Evolutionary conservation across 805 yeast species (phyloP).

Genomic region (Lipomyces anomalus): DNA sequence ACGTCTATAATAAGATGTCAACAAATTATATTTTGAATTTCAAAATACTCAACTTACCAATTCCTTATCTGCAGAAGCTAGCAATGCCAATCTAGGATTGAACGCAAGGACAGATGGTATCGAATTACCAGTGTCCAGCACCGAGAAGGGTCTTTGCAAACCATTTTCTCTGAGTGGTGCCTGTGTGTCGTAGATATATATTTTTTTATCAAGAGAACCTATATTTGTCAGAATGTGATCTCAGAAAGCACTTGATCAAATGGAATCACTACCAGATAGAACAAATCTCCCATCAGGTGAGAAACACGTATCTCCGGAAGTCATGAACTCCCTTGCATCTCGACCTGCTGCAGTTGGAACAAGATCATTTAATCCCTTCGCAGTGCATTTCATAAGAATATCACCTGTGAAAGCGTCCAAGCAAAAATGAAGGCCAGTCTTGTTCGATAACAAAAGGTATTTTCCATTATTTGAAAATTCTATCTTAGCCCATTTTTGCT

Average conservation of each 20-base stretch:
- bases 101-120: slow-evolving; percentile 49
- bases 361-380: too few species aligned
- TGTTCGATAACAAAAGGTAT: slow-evolving; percentile 51
- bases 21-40: neutral
- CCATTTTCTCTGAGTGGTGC: slow-evolving; percentile 19
- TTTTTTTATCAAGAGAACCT: slow-evolving; percentile 45
- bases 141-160: slow-evolving; percentile 25
- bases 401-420: slow-evolving; percentile 67
- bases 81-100: slow-evolving; percentile 54
- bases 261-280: slow-evolving; percentile 41
- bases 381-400: slow-evolving; percentile 42
- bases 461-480: slow-evolving; percentile 80
- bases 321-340: slow-evolving; percentile 33
- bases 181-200: slow-evolving; percentile 48
- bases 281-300: slow-evolving; percentile 64
- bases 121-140: slow-evolving; percentile 20
- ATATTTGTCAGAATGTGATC: neutral
- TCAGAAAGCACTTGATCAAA: neutral
- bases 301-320: slow-evolving; percentile 53
- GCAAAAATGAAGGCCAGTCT: slow-evolving; percentile 53
- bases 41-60: slow-evolving; percentile 24
- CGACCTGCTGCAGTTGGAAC: slow-evolving; percentile 38
- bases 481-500: slow-evolving; percentile 50
- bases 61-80: slow-evolving; percentile 61
- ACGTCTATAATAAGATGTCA: slow-evolving; percentile 6